Base-by-base conservation (phyloP, 176 grass and related monocot genomes). In the Aechmea fasciata region DNA sequence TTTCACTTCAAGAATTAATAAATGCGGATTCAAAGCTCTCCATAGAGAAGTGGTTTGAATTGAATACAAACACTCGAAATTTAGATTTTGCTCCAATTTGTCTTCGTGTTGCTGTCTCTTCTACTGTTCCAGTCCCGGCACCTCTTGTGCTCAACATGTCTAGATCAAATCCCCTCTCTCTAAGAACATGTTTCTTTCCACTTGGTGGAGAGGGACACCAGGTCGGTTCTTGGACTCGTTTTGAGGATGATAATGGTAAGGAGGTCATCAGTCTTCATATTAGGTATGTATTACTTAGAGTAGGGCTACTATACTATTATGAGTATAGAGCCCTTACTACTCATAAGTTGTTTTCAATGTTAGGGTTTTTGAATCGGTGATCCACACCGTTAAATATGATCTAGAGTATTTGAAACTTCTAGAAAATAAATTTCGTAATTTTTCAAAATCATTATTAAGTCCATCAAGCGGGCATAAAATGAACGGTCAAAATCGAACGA, bases 1-100 rank as follows among this genome's bases (percentile, higher is more conserved):
- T 97, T 72, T 81, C 82, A 63, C 82, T 97, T 80, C 71, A 92
- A 50, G 84, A 85, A 28, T 71, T 97, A 72, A 67, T 51, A 49
- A 57, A 73, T n/a, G 84, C 79, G 54, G 75, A 85, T 68, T 87
- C 86, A 15, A 87, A 84, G n/a, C 83, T 90, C 66, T 90, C 82
- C 15, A 74, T 90, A 1, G 86, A 97, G 61, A 85, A 68, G 51
- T 97, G 94, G 89, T 81, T 92, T 85, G 81, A 90, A 82, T 26
- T 97, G 73, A 87, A 90, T 77, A 14, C 68, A 52, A 80, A 72
- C 51, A 65, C 25, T 63, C 72, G 79, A 47, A 49, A 81, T 87
- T 66, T 71, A 11, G 55, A 78, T 57, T 83, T 79, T 57, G 41
- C 77, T 79, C 67, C 77, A 0, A 57, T 81, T 65, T 83, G 75